Evolutionary conservation across 257 asterid genomes (phyloP).

Genomic region (Prunella vulgaris): DNA sequence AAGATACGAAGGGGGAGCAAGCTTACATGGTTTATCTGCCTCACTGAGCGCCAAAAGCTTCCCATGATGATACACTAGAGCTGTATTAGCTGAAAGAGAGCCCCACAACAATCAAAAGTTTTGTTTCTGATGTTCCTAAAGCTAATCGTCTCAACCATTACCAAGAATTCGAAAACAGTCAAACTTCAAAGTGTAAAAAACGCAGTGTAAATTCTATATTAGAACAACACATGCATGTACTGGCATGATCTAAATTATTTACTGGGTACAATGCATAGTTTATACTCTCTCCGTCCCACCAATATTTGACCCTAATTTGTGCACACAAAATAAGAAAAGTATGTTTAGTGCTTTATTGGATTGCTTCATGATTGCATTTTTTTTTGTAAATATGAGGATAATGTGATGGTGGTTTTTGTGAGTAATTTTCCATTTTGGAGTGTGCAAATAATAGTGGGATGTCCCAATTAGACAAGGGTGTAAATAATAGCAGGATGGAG

Average conservation of each 20-base stretch:
- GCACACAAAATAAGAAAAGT: background rate
- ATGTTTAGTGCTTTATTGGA: background rate
- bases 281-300: background rate
- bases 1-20: constrained; percentile 17
- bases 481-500: background rate
- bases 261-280: background rate
- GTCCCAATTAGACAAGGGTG: background rate
- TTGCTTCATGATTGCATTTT: background rate
- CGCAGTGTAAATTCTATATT: background rate
- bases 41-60: constrained; percentile 91
- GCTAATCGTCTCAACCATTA: background rate
- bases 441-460: background rate
- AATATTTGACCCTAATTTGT: background rate
- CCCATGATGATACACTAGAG: constrained; percentile 81
- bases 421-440: background rate
- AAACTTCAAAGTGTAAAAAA: background rate
- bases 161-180: background rate
- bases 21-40: constrained; percentile 94
- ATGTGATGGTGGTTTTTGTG: background rate
- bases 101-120: constrained; percentile 17
- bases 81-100: constrained; percentile 80
- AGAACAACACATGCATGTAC: background rate
- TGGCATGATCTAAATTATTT: background rate
- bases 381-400: background rate
- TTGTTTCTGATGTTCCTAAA: background rate